A percentile compares a stretch with the other conserved stretches of the same genome.
phyloP scores from a whole-genome alignment of 2,329 filamentous ascomycete species.

The Boeremia lycopersici region DNA sequence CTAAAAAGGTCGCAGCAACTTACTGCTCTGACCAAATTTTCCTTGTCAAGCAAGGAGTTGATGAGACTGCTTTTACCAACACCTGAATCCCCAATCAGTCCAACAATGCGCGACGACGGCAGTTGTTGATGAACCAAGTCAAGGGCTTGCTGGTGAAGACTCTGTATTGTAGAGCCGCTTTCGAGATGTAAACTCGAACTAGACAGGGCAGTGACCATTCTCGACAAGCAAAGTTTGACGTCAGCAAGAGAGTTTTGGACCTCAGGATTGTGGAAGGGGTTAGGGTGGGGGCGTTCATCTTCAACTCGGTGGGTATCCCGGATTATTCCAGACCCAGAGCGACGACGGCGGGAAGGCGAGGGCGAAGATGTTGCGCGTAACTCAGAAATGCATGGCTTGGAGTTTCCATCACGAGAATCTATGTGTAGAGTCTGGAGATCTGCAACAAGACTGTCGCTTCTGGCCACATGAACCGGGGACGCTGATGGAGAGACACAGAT shows the following conservation, averaged over 20 bases:
- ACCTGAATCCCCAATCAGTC: constrained; percentile 58
- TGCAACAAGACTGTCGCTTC: too few species aligned
- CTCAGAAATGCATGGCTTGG: too few species aligned
- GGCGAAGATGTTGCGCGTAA: too few species aligned
- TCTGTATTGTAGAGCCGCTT: constrained; percentile 48
- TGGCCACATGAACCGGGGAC: too few species aligned
- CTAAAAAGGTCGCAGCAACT: constrained; percentile 24
- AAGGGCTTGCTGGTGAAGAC: constrained; percentile 43
- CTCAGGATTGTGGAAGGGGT: not conserved
- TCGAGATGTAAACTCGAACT: constrained; percentile 46
- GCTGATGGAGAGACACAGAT: too few species aligned
- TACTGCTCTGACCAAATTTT: constrained; percentile 52
- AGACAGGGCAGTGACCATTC: constrained; percentile 42
- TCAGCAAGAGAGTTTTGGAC: not conserved
- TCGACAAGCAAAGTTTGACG: not conserved
- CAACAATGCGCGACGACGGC: constrained; percentile 51
- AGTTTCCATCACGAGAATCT: too few species aligned
- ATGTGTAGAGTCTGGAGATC: too few species aligned
- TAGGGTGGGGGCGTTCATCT: too few species aligned
- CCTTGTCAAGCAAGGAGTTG: constrained; percentile 55
- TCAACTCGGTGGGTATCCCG: too few species aligned
- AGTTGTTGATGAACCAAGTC: constrained; percentile 48
- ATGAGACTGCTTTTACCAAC: constrained; percentile 59
- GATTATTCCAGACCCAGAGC: too few species aligned
- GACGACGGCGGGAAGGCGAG: too few species aligned